Evolutionary conservation across 2,329 filamentous ascomycete species (phyloP).

Genomic region (Neofusicoccum cordaticola): DNA sequence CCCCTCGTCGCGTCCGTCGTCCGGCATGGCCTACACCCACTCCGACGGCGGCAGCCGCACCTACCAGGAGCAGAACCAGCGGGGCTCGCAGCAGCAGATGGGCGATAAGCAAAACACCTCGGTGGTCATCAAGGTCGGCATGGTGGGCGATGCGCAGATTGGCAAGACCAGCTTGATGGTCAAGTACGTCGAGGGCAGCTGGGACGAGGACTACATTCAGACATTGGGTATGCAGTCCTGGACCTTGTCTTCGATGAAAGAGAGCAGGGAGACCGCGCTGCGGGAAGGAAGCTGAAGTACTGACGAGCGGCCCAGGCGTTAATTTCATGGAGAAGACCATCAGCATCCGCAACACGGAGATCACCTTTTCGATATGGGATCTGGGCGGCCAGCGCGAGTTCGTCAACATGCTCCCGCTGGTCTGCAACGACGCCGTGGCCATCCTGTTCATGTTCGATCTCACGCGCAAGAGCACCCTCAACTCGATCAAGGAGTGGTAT

Average conservation of each 20-base stretch:
- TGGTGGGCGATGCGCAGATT: conserved; percentile 98
- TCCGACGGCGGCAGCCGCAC: conserved; percentile 42
- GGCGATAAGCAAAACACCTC: conserved; percentile 52
- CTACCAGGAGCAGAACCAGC: conserved; percentile 50
- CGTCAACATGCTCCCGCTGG: conserved; percentile 98
- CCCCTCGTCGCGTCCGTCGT: conserved; percentile 46
- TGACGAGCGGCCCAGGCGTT: conserved; percentile 60
- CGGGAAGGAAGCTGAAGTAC: background rate
- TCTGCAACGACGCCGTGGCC: conserved; percentile 97
- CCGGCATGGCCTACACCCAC: conserved; percentile 49
- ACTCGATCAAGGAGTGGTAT: conserved; percentile 99
- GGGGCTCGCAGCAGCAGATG: conserved; percentile 34
- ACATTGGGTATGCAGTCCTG: conserved; percentile 64
- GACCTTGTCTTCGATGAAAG: background rate
- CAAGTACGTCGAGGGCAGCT: conserved; percentile 98
- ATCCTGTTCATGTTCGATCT: conserved; percentile 99
- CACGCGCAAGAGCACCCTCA: conserved; percentile 94
- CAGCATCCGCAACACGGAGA: conserved; percentile 97
- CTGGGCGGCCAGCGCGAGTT: conserved; percentile 96
- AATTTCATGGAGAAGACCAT: conserved; percentile 99
- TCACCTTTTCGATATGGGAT: conserved; percentile 99
- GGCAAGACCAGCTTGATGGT: conserved; percentile 99
- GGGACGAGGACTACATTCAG: conserved; percentile 99
- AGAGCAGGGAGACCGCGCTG: background rate
- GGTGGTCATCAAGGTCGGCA: conserved; percentile 98